Percentiles rank a stretch among this genome's conserved stretches.
Evolutionary conservation across 306 rosid species (phyloP).

Genomic region (Alnus glutinosa): DNA sequence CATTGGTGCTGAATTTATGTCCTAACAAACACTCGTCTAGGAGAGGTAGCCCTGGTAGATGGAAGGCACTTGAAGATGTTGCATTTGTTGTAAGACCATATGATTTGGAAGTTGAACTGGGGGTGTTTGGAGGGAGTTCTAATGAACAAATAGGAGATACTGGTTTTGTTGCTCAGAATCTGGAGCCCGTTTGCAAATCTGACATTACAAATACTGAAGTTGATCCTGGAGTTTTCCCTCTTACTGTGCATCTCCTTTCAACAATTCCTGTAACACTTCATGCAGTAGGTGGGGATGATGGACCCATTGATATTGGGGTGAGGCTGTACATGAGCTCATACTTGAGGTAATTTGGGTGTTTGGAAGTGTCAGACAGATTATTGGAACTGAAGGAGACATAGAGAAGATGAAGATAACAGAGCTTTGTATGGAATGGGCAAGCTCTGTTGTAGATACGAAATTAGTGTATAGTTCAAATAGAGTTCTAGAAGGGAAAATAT

Average conservation of each 20-base stretch:
- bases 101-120: constrained; percentile 39
- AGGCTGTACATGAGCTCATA: constrained; percentile 83
- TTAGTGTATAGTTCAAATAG: constrained; percentile 42
- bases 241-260: constrained; percentile 60
- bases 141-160: constrained; percentile 19
- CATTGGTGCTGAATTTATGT: constrained; percentile 69
- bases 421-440: constrained; percentile 17
- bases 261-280: constrained; percentile 79
- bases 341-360: constrained; percentile 39
- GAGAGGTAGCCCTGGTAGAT: constrained; percentile 58
- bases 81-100: constrained; percentile 55
- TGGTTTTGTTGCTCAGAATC: constrained; percentile 22
- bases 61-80: constrained; percentile 69
- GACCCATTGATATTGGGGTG: constrained; percentile 75
- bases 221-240: constrained; percentile 66
- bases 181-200: constrained; percentile 18
- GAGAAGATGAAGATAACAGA: constrained; percentile 19
- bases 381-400: constrained; percentile 17
- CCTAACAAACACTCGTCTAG: constrained; percentile 43
- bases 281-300: constrained; percentile 82
- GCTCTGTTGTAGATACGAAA: constrained; percentile 33
- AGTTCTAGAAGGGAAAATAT: constrained; percentile 29
- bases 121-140: constrained; percentile 29
- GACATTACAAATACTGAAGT: constrained; percentile 38
- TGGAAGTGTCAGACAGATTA: constrained; percentile 12